Percentiles rank a stretch among this genome's conserved stretches.
These are phyloP conservation scores for Cystofilobasidium bisporidii DNA, from an alignment of 768 basidiomycete genomes.

Conservation along the genomic window DNA sequence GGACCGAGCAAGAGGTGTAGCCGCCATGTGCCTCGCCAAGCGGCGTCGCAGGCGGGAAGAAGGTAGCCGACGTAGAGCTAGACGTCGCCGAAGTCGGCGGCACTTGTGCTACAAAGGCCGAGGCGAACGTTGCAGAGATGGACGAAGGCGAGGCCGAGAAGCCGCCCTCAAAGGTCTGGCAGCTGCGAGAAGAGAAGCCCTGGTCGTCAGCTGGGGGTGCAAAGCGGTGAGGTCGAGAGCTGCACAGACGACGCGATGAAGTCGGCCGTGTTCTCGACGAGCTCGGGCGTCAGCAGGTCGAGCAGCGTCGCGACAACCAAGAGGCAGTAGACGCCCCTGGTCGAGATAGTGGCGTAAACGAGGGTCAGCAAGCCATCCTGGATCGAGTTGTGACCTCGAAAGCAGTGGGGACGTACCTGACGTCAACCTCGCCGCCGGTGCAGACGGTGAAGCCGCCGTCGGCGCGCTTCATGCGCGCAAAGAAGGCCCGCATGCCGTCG, in stretches of 20 bases:
- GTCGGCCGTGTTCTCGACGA: slow-evolving; percentile 60
- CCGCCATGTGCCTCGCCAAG: slow-evolving; percentile 97
- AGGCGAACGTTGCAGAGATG: slow-evolving; percentile 61
- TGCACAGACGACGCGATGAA: slow-evolving; percentile 46
- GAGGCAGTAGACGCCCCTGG: slow-evolving; percentile 87
- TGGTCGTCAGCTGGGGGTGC: not conserved
- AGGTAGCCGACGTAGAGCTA: slow-evolving; percentile 37
- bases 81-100: slow-evolving; percentile 1
- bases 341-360: not conserved
- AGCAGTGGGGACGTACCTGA: slow-evolving; percentile 51
- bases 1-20: slow-evolving; percentile 88
- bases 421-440: slow-evolving; percentile 81
- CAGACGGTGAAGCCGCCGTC: slow-evolving; percentile 91
- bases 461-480: slow-evolving; percentile 79
- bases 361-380: not conserved
- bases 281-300: slow-evolving; percentile 77
- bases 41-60: slow-evolving; percentile 51
- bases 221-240: no score
- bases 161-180: slow-evolving; percentile 97
- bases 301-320: slow-evolving; percentile 72
- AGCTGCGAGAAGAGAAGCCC: slow-evolving; percentile 42
- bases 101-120: no score
- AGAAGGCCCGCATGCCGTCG: slow-evolving; percentile 70
- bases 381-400: no score
- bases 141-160: slow-evolving; percentile 51